Base-by-base conservation (phyloP, 1,284 basidiomycete genomes). In the Tylopilus sp. region DNA sequence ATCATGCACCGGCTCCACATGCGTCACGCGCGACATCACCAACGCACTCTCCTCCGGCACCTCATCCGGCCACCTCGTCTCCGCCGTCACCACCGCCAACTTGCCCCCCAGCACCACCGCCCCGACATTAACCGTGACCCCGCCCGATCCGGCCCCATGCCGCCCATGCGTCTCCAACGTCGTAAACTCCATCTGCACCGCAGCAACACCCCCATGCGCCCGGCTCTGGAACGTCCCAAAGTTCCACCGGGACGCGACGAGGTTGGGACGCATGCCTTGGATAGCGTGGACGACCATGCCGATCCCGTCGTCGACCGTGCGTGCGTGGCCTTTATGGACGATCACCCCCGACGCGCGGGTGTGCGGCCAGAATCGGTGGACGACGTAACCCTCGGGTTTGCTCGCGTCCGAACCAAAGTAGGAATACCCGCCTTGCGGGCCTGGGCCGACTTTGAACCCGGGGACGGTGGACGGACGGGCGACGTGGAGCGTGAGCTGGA, bases 191-290 rank as follows among this genome's bases (percentile, higher is more conserved):
- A 99, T 99, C 84, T 95, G 93, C 63, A 98, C 85, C 22, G 95
- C 93, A 60, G 93, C 90, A 15, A 95, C 91, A 13, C 91, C 91
- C n/a, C 90, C 93, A 72, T 88, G 83, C 64, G 87, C 80, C 57
- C 84, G 74, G 80, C 90, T 89, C 81, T 94, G 85, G 87, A 99
- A 99, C 82, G 95, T 89, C 60, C 86, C 92, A 84, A 99, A 99
- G 85, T 99, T 99, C 98, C 98, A 99, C 29, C 91, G 84, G 22
- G 95, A 85, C 6, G 98, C 98, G 68, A 98, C 90, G 63, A 96
- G 87, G 81, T 99, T 96, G 61, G 97, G 96, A 15, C 96, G 90
- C 96, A 99, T 98, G 74, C 97, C 97, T 80, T 99, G 98, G 79
- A 99, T 97, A 36, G 98, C 97, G 80, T 98, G 95, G 29, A 98